Evolutionary conservation across 225 moss, liverwort and hornwort genomes (phyloP), one percentile per base, ranked within the genome.

Genomic region (Climacium dendroides): DNA sequence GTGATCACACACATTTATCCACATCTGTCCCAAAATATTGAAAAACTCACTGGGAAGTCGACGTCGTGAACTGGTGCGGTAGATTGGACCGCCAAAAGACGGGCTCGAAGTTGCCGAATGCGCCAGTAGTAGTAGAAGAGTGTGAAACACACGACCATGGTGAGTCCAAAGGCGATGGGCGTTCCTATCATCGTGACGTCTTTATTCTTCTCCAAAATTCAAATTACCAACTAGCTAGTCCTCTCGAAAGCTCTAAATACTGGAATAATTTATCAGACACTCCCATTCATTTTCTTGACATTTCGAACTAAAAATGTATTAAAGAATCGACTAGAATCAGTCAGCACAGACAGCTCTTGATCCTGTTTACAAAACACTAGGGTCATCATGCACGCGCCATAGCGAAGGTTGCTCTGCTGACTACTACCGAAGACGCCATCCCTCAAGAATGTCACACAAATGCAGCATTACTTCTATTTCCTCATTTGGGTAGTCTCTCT

Each of bases 111-210:
- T 80, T 94, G 92, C 83, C 94, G 88, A 72, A 94, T 94, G 80
- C 94, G 94, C 94, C 94, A 94, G 87, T 94, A 94, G 62, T 92
- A 94, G 88, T 92, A 94, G 80, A 94, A 94, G 59, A 94, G 92
- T 66, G 94, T 94, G 85, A 92, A 92, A 52, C 92, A 92, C 83
- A 94, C 92, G 39, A 94, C 88, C 91, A 94, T 94, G 80, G 94
- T 92, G 54, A 94, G 88, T n/a, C 94, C 94, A 64, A 91, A 94
- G 79, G 94, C 92, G 22, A 94, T 92, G 11, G 94, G 88, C 18
- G 91, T 94, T 87, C 94, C 92, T 88, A 94, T 92, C 94, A 92
- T 94, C 86, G 79, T 85, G 37, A 47, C 61, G 83, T 74, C 37
- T 41, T 48, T 67, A 47, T 2, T 57, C 61, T 19, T 39, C 82